Percentiles rank a stretch among this genome's conserved stretches.
Evolutionary conservation across 169 alveolate genomes (phyloP).

Genomic region (Cryptosporidium parvum): DNA sequence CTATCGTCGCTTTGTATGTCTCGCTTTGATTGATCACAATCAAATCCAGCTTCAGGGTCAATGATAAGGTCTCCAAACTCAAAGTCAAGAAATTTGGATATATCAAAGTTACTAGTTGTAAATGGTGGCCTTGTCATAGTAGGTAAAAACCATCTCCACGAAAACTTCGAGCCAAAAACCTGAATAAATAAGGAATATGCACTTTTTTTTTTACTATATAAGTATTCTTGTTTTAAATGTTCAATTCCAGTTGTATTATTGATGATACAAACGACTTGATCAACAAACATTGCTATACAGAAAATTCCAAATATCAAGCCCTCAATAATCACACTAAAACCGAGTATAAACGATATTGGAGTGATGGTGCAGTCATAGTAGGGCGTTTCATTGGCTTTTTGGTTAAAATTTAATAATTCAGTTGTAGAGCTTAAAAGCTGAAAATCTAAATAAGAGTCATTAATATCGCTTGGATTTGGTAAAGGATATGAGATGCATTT

Average conservation of each 20-base stretch:
- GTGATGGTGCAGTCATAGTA: conserved; percentile 15
- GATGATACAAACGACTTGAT: conserved; percentile 44
- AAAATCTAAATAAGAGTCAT: background rate
- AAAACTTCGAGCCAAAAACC: conserved; percentile 55
- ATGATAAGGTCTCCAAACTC: conserved; percentile 26
- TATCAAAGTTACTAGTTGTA: conserved; percentile 34
- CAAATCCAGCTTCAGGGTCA: conserved; percentile 31
- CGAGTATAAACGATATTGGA: conserved; percentile 44
- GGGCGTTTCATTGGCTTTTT: background rate
- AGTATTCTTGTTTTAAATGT: conserved; percentile 62
- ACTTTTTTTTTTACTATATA: conserved; percentile 37
- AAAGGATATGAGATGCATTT: conserved; percentile 33
- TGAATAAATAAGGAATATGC: conserved; percentile 21
- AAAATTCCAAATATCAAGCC: conserved; percentile 62
- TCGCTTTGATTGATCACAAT: conserved; percentile 10
- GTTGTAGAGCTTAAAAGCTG: background rate
- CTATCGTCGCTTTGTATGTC: background rate
- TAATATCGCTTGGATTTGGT: conserved; percentile 15
- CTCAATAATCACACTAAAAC: conserved; percentile 55
- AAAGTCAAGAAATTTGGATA: conserved; percentile 41
- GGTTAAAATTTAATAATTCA: background rate
- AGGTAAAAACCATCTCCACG: conserved; percentile 73
- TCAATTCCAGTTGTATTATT: conserved; percentile 73
- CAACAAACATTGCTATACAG: conserved; percentile 67
- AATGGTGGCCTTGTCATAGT: conserved; percentile 58